These are phyloP conservation scores for Saururus chinensis DNA, from an alignment of 164 flowering plant species.

Conservation along the genomic window DNA sequence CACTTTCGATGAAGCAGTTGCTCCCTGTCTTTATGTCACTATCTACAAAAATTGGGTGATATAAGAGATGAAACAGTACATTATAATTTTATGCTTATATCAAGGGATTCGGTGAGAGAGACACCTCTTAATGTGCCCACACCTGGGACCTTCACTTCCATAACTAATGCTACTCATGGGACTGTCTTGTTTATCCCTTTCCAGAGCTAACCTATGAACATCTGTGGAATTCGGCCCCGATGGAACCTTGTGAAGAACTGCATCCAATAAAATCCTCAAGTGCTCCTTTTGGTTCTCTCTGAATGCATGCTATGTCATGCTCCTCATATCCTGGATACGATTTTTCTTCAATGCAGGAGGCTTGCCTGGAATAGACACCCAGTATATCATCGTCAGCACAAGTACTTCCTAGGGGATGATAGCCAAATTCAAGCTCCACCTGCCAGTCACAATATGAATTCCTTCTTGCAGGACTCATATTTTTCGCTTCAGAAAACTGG, in stretches of 20 bases:
- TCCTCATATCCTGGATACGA: slow-evolving; percentile 48
- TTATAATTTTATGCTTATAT: background rate
- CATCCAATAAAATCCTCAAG: slow-evolving; percentile 64
- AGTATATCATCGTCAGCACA: slow-evolving; percentile 4
- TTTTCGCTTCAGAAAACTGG: slow-evolving; percentile 12
- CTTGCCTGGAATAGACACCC: slow-evolving; percentile 11
- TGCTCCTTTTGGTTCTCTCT: slow-evolving; percentile 50
- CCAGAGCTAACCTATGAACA: slow-evolving; percentile 13
- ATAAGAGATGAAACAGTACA: no score
- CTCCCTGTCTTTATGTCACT: slow-evolving; percentile 9
- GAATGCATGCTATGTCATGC: slow-evolving; percentile 44
- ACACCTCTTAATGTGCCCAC: slow-evolving; percentile 28
- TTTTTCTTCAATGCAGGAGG: slow-evolving; percentile 19
- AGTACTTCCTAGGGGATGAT: background rate
- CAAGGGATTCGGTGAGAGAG: slow-evolving; percentile 43
- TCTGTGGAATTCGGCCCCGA: slow-evolving; percentile 31
- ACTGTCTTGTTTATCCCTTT: slow-evolving; percentile 11
- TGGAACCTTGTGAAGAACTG: slow-evolving; percentile 66
- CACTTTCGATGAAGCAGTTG: slow-evolving; percentile 8
- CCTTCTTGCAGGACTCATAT: slow-evolving; percentile 7
- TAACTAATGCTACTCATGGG: slow-evolving; percentile 8
- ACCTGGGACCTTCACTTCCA: slow-evolving; percentile 7
- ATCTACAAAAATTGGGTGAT: slow-evolving; percentile 9
- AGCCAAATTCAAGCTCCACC: background rate
- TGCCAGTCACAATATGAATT: background rate